Conservation (phyloP, 306 rosid genomes). For the Heteromeles arbutifolia region DNA sequence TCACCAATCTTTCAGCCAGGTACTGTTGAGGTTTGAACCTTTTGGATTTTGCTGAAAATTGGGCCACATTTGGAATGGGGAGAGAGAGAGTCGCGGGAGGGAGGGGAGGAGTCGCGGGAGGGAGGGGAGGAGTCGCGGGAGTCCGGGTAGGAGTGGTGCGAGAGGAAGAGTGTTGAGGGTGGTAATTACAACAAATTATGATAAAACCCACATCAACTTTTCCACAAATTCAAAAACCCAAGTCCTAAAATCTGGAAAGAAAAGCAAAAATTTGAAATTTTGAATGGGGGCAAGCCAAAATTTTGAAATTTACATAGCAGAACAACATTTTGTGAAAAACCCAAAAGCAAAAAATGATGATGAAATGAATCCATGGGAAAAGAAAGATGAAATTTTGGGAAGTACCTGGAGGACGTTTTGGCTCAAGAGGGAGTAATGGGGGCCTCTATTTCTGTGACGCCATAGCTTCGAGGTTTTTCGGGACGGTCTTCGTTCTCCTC, state of each 20-base stretch:
- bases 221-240: not conserved
- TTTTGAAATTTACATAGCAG: not conserved
- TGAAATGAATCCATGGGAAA: not conserved
- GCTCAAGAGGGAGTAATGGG: constrained; percentile 43
- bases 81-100: no score
- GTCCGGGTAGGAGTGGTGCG: no score
- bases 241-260: not conserved
- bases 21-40: not conserved
- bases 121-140: no score
- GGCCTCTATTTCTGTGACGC: constrained; percentile 85
- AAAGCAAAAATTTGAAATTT: not conserved
- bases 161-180: no score
- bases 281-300: no score
- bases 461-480: constrained; percentile 71
- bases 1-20: constrained; percentile 88
- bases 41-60: not conserved
- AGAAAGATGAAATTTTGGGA: not conserved
- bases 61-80: not conserved
- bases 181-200: not conserved
- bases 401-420: constrained; percentile 64
- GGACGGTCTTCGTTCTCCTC: constrained; percentile 85
- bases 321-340: not conserved
- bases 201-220: not conserved
- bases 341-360: no score
- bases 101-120: no score